Evolutionary conservation across 345 rosid species (phyloP), one percentile per base, ranked within the genome.

Genomic region (Linum trigynum): DNA sequence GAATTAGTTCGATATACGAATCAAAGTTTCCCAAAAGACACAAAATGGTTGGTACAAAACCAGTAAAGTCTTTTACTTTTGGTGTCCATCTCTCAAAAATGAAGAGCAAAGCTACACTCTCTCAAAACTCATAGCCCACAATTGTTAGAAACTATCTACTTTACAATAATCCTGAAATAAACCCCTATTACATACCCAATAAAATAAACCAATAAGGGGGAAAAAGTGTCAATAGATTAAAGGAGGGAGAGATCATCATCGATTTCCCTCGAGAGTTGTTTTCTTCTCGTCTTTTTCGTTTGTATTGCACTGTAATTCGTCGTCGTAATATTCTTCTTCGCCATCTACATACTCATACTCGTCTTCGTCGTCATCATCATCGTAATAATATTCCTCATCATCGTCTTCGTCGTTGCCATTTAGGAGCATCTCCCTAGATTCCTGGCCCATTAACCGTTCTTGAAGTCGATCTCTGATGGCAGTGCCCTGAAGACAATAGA

Each of bases 391-490:
- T 41, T 72, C 50, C 12, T 65, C 60, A 1, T 73, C 76, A 2
- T 79, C 81, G 15, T 79, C 76, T 1, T 73, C 78, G 0, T 67
- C 70, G 0, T 62, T 59, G 2, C 90, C 84, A 7, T 79, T 78
- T 70, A 53, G 64, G 67, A 87, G 70, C 51, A 80, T 64, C 55
- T 66, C 74, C 36, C 15, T 66, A 15, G 51, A 67, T 36, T 63
- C 77, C 74, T 88, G 96, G 65, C 80, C 79, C 77, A 72, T 82
- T 65, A 91, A 63, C 61, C 85, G 81, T 71, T 88, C 97, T 65
- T 86, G 96, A 79, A 88, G 88, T 62, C 90, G 62, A 65, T 88
- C 96, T 74, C 89, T 80, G 43, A 91, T 91, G 66, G 91, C 96
- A 39, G 91, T 86, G 59, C 96, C 97, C 97, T 91, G 68, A 32